Evolutionary conservation across 192 early-diverging fungal species (phyloP), one percentile per base, ranked within the genome.

Genomic region (Coemansia javaensis): DNA sequence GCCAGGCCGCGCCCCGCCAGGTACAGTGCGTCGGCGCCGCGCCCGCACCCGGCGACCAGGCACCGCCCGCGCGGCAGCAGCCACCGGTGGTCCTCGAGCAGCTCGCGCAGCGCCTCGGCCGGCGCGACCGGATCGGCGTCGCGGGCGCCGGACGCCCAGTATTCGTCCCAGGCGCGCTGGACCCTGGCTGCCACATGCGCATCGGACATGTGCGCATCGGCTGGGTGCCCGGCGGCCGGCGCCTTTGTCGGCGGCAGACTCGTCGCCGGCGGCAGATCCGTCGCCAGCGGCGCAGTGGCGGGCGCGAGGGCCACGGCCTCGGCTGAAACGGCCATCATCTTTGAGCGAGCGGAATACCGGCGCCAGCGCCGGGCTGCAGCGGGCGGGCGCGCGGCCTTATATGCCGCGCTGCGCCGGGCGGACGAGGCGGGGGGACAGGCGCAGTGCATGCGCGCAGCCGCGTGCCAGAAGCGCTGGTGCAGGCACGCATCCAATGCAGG

Each of bases 21-120:
- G 44, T 76, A 83, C 51, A 85, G 52, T n/a, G 88, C 85, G 56
- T 93, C 90, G 43, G 85, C 77, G 7, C 88, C 83, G 20, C 53
- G 48, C n/a, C 69, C 69, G 52, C 69, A 73, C 13, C 69, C 69
- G 9, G 69, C 57, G 8, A 73, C 49, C 44, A 73, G 53, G 28
- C 61, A 64, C 14, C 69, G 57, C 11, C 69, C 69, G 12, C 48
- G 53, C n/a, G 71, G 71, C 40, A 75, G 44, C 33, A 64, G 55
- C 64, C 63, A 75, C 17, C 58, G 47, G 24, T 59, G 59, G 17
- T 58, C 54, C 31, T 66, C 71, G 15, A 75, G 42, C 23, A 75
- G 55, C 47, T 75, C 59, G 8, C 49, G 47, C 37, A 75, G 50
- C 4, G 71, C 71, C 30, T 59, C 56, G 4, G 60, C 52, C 5